Percentiles rank a stretch among this genome's conserved stretches.
Conservation (phyloP, 331 rosid species). For the Telfairia occidentalis region DNA sequence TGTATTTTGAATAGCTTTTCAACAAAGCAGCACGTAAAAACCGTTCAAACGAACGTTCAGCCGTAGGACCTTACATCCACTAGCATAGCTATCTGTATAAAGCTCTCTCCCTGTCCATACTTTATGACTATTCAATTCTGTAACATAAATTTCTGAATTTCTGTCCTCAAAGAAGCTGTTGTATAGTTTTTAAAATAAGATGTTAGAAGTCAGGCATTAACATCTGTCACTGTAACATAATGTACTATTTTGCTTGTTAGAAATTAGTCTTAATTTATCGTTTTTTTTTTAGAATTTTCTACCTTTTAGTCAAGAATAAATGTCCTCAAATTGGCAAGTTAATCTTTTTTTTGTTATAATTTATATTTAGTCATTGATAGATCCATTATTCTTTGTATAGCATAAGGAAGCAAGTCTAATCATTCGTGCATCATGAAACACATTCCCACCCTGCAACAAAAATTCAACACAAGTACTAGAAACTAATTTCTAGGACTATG, state of each 20-base stretch:
- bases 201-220: conserved; percentile 25
- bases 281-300: no score
- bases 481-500: neutral
- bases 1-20: neutral
- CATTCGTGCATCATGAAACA: neutral
- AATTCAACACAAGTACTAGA: neutral
- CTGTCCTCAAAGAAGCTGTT: conserved; percentile 30
- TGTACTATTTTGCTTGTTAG: conserved; percentile 25
- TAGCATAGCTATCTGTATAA: conserved; percentile 43
- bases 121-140: conserved; percentile 53
- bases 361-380: neutral
- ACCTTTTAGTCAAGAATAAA: no score
- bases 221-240: conserved; percentile 40
- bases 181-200: conserved; percentile 57
- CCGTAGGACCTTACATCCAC: neutral
- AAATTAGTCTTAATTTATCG: conserved; percentile 19
- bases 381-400: neutral
- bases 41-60: neutral
- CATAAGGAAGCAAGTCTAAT: no score
- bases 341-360: conserved; percentile 1
- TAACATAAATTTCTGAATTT: conserved; percentile 46
- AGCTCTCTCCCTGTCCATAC: conserved; percentile 26
- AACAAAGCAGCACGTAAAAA: neutral
- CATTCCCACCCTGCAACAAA: no score
- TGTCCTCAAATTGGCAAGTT: no score